Evolutionary conservation across 352 stramenopile genomes (phyloP).

Genomic region (Pythium apleroticum): DNA sequence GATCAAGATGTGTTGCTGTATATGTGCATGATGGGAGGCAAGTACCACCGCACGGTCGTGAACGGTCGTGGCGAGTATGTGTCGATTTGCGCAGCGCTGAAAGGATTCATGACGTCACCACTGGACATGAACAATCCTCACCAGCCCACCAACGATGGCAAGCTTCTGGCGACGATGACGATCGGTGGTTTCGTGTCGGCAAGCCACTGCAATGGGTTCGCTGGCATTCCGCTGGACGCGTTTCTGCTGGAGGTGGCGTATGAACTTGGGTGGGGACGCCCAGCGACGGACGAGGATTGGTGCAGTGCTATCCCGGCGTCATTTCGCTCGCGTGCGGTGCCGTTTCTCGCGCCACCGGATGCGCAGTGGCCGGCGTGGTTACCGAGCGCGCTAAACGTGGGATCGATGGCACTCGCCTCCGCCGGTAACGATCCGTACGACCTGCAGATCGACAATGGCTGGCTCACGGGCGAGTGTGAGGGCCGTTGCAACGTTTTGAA

Average conservation of each 20-base stretch:
- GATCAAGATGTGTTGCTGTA: conserved; percentile 36
- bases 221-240: conserved; percentile 4
- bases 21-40: conserved; percentile 31
- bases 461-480: conserved; percentile 3
- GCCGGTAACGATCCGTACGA: neutral
- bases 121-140: neutral
- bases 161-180: neutral
- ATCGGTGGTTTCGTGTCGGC: neutral
- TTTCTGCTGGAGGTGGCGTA: neutral
- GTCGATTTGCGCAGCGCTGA: neutral
- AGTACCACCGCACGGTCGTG: neutral
- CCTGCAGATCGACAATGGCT: neutral
- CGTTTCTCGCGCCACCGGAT: conserved; percentile 6
- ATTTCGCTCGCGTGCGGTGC: neutral
- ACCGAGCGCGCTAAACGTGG: neutral
- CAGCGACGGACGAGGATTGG: neutral
- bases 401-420: neutral
- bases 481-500: neutral
- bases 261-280: neutral
- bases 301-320: neutral
- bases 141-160: neutral
- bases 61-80: neutral
- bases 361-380: neutral
- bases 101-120: neutral
- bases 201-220: conserved; percentile 1